Base-by-base conservation (phyloP, 1,284 basidiomycete species). In the Coniophora puteana region DNA sequence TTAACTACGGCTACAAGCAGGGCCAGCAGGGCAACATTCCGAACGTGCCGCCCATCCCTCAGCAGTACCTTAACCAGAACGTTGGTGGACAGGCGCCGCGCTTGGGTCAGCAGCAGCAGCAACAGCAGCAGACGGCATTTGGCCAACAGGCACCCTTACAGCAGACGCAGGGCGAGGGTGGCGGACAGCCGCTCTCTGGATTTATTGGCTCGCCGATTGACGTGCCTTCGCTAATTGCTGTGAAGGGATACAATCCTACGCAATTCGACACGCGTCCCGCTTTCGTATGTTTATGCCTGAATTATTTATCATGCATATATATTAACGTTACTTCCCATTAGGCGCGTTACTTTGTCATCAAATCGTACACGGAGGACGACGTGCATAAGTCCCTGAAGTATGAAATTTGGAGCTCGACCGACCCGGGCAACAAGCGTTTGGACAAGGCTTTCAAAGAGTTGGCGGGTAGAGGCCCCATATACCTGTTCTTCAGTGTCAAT, bases 311-410 rank as follows among this genome's bases (percentile, higher is more conserved):
- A 31, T 10, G 33, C 5, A 13, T 14, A 8, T 21, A n/a, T 35
- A 24, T 36, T 30, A 20, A 41, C 12, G 25, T 41, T 31, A 37
- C 37, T 29, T 21, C 16, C n/a, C 51, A 39, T 10, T 52, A 89
- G 81, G 92, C 93, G 7, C 78, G 93, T 13, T 97, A 78, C 68
- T 96, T 96, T 57, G 93, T 97, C 22, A 97, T 97, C 76, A 96
- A 97, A 63, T 93, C 89, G 1, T 97, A 94, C 66, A 97, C 93
- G 2, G 93, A 97, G 62, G 93, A 97, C 54, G 93, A 97, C 56
- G 94, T 97, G 2, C 93, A 96, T 67, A 96, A 96, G 63, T 93
- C 89, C 11, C 75, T 95, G 52, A 94, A 95, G 57, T 93, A 93
- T 58, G 93, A 95, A 65, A 96, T 96, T 47, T 96, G 93, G 93